These are phyloP conservation scores for Tylopilus subfusipes DNA, from an alignment of 768 basidiomycete species.

Conservation along the genomic window DNA sequence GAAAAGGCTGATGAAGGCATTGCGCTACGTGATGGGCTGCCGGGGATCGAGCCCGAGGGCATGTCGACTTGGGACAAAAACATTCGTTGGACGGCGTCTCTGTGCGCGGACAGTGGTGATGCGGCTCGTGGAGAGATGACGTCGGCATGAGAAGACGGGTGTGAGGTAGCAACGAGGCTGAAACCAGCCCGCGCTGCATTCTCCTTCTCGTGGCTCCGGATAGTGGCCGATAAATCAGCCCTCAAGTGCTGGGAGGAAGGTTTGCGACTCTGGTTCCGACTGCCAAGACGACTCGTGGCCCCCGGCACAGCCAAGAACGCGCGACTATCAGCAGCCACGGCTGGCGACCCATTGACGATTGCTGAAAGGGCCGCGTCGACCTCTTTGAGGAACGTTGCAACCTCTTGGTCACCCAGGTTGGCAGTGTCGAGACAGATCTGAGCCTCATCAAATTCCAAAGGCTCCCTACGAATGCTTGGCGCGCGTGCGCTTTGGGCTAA, in stretches of 20 bases:
- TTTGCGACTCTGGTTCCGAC: slow-evolving; percentile 29
- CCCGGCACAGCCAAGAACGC: slow-evolving; percentile 29
- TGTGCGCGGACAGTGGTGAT: slow-evolving; percentile 20
- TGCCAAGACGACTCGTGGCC: slow-evolving; percentile 23
- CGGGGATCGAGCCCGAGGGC: slow-evolving; percentile 11
- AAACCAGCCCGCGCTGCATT: slow-evolving; percentile 24
- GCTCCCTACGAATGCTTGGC: slow-evolving; percentile 28
- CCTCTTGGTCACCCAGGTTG: slow-evolving; percentile 28
- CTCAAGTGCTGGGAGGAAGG: slow-evolving; percentile 31
- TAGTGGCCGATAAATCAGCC: slow-evolving; percentile 28
- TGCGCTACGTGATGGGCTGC: slow-evolving; percentile 15
- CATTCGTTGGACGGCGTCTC: slow-evolving; percentile 18
- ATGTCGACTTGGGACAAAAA: slow-evolving; percentile 19
- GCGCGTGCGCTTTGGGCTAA: slow-evolving; percentile 20
- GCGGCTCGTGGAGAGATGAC: slow-evolving; percentile 22
- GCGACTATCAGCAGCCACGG: slow-evolving; percentile 29
- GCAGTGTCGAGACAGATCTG: slow-evolving; percentile 32
- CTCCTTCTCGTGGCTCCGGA: slow-evolving; percentile 27
- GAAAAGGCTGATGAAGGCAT: slow-evolving; percentile 10
- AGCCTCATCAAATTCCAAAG: slow-evolving; percentile 29
- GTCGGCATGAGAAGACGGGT: slow-evolving; percentile 22
- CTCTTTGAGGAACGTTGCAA: slow-evolving; percentile 31
- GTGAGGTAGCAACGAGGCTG: slow-evolving; percentile 31
- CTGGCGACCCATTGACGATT: slow-evolving; percentile 24
- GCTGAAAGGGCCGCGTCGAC: slow-evolving; percentile 29